phyloP scores from a whole-genome alignment of 2,329 filamentous ascomycete species.

The Colletotrichum melonis region DNA sequence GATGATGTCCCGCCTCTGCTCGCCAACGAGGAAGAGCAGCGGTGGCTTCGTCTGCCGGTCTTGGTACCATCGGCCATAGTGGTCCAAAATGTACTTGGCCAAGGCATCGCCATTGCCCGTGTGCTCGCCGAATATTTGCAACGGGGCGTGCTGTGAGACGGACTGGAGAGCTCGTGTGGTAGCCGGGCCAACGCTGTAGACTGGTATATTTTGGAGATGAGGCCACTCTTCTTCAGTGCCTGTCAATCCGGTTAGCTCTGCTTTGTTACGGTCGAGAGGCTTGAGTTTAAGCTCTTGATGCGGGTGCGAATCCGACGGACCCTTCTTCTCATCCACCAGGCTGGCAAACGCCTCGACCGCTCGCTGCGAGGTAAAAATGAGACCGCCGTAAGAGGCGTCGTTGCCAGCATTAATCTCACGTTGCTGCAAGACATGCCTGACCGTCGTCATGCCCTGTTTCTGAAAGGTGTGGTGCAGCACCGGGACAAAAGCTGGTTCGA shows the following conservation, averaged over 20 bases:
- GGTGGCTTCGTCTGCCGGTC: slow-evolving; percentile 63
- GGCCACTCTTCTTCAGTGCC: slow-evolving; percentile 54
- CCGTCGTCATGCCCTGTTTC: slow-evolving; percentile 64
- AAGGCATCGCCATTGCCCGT: slow-evolving; percentile 88
- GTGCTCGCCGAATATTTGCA: slow-evolving; percentile 80
- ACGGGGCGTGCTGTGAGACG: slow-evolving; percentile 58
- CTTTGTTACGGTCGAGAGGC: background rate
- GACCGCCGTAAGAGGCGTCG: slow-evolving; percentile 71
- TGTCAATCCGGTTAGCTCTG: slow-evolving; percentile 19
- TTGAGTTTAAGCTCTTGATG: background rate
- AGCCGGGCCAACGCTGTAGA: slow-evolving; percentile 86
- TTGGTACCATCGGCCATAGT: slow-evolving; percentile 72
- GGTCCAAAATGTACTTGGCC: slow-evolving; percentile 79
- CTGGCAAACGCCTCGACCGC: slow-evolving; percentile 82
- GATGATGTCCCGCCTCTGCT: slow-evolving; percentile 90
- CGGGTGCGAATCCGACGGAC: slow-evolving; percentile 46
- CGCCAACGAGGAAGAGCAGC: slow-evolving; percentile 89
- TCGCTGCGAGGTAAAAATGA: slow-evolving; percentile 87
- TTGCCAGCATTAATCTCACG: slow-evolving; percentile 51
- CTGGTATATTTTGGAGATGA: slow-evolving; percentile 64
- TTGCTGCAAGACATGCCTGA: slow-evolving; percentile 62
- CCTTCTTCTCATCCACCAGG: slow-evolving; percentile 67
- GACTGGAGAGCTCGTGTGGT: slow-evolving; percentile 79
- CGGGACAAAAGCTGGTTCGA: slow-evolving; percentile 78
- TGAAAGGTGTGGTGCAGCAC: slow-evolving; percentile 79